Evolutionary conservation across 352 stramenopile genomes (phyloP).

Genomic region (Phytophthora constricta): DNA sequence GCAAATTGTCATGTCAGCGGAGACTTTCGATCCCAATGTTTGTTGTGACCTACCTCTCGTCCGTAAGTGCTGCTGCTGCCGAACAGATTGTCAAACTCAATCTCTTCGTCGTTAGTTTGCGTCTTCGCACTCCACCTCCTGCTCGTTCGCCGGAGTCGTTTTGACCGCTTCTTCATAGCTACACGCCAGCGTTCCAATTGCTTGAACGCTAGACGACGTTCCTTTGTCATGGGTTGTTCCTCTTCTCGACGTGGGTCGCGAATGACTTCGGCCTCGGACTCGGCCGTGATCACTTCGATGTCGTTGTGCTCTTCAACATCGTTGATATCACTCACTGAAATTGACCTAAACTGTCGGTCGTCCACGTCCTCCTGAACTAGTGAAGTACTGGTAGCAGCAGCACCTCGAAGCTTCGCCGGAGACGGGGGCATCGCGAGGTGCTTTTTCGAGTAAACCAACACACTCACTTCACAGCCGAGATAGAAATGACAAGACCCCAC

Average conservation of each 20-base stretch:
- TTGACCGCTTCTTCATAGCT: slow-evolving; percentile 38
- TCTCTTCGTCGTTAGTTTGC: slow-evolving; percentile 31
- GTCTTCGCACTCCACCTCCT: slow-evolving; percentile 34
- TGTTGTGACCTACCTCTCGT: slow-evolving; percentile 26
- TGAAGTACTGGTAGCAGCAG: slow-evolving; percentile 16
- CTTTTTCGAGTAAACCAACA: no score
- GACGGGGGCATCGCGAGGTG: slow-evolving; percentile 33
- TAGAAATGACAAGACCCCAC: background rate
- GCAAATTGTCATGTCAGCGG: slow-evolving; percentile 4
- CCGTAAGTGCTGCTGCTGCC: slow-evolving; percentile 30
- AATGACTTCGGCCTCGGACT: slow-evolving; percentile 26
- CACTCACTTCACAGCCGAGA: no score
- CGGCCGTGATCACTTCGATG: slow-evolving; percentile 30
- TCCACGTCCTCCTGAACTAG: slow-evolving; percentile 15
- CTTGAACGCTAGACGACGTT: slow-evolving; percentile 44
- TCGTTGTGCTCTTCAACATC: slow-evolving; percentile 34
- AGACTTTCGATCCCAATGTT: background rate
- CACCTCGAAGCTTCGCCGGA: slow-evolving; percentile 37
- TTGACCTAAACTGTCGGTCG: slow-evolving; percentile 22
- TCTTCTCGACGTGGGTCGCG: slow-evolving; percentile 23
- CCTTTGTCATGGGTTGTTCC: slow-evolving; percentile 42
- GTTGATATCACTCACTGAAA: slow-evolving; percentile 35
- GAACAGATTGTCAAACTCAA: slow-evolving; percentile 49
- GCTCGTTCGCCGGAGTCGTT: slow-evolving; percentile 15
- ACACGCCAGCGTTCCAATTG: slow-evolving; percentile 48